Base-by-base conservation (phyloP, 805 yeast species). In the Blastobotrys muscicola region DNA sequence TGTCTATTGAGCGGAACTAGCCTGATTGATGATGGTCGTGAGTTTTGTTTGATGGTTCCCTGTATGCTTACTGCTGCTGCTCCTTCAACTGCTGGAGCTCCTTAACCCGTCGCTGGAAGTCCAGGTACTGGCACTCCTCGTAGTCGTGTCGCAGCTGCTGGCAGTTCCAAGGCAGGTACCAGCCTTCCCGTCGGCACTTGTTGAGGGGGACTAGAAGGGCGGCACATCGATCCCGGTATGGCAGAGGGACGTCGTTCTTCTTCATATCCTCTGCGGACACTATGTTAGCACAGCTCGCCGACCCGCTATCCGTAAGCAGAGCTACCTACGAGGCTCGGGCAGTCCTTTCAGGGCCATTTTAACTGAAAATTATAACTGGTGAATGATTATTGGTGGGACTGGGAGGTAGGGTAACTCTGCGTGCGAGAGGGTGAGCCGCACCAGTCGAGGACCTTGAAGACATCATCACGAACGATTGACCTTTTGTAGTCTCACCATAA, bases 261-360 rank as follows among this genome's bases (percentile, higher is more conserved):
- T 82, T 85, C 81, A 85, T 80, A 59, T 85, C 94, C 58, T 84
- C 87, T 64, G 80, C 84, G 44, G 86, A 71, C 52, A 85, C 89
- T 81, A 51, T 29, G 29, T 38, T 43, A 38, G 38, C 26, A 26
- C 6, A 15, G 9, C 16, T n/a, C 39, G 20, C 16, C 11, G 13
- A 16, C 23, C 36, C 26, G 41, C 29, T 10, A 34, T 33, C 10
- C 30, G 8, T 13, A 10, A 37, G 12, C 44, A 20, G 11, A n/a
- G 9, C 13, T 10, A 47, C 50, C 33, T 45, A 47, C 50, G 55
- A 44, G 48, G 56, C 10, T 50, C 49, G 12, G 62, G 62, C 42
- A 58, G 39, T 44, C 53, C 59, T 40, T 47, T 51, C 49, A 57
- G 45, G 14, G 36, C 46, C 46, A 36, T 43, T 16, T 8, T 41